Conservation (phyloP, 495 filamentous ascomycete species). For the Aspergillus sclerotiicarbonarius region DNA sequence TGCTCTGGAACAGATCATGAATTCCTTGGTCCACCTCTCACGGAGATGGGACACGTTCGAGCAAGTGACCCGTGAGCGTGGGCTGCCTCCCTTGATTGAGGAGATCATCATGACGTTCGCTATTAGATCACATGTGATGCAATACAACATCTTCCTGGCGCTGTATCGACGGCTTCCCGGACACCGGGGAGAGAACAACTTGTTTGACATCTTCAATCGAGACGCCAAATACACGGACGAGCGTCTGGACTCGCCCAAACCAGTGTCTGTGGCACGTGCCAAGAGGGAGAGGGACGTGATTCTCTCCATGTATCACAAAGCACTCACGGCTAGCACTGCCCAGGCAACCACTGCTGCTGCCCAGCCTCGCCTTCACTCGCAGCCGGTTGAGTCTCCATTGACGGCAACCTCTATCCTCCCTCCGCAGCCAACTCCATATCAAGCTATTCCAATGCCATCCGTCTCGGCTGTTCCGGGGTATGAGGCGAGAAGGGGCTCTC, state of each 20-base stretch:
- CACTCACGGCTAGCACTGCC: background rate
- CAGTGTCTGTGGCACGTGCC: background rate
- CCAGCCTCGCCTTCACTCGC: background rate
- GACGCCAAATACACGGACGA: constrained; percentile 7
- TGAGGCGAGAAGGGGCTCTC: background rate
- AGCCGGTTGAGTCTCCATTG: background rate
- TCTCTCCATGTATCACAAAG: constrained; percentile 1
- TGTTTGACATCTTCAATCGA: constrained; percentile 22
- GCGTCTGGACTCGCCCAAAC: background rate
- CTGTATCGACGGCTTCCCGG: constrained; percentile 35
- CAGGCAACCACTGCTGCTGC: background rate
- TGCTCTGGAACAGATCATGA: constrained; percentile 26
- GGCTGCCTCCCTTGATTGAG: constrained; percentile 59
- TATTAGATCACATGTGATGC: constrained; percentile 54
- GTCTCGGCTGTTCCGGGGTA: background rate
- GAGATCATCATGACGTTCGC: constrained; percentile 53
- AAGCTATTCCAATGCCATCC: background rate
- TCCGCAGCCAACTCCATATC: background rate
- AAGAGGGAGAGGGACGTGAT: constrained; percentile 12
- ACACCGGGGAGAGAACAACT: background rate
- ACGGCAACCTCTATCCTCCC: background rate
- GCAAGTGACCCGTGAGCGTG: constrained; percentile 26
- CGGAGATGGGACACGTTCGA: constrained; percentile 29
- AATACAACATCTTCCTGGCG: constrained; percentile 59
- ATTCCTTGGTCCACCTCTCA: constrained; percentile 37